Conservation (phyloP, 2,329 filamentous ascomycete species). For the Fusarium sp. region DNA sequence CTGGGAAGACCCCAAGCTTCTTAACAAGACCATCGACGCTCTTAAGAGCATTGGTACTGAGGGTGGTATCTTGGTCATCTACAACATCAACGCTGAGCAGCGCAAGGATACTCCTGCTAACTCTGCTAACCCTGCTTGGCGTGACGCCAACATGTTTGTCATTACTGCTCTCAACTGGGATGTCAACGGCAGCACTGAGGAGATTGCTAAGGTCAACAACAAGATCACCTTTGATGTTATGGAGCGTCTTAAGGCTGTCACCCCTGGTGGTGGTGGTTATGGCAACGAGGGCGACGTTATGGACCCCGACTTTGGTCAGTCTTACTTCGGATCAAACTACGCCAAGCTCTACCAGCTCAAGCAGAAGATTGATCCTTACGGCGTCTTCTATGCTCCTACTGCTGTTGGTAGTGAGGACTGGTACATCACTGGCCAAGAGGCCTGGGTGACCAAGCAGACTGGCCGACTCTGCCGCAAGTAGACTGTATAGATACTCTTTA, state of each 20-base stretch:
- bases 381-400: conserved; percentile 55
- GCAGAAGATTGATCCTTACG: conserved; percentile 54
- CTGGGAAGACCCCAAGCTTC: conserved; percentile 29
- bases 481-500: neutral
- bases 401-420: conserved; percentile 59
- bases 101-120: conserved; percentile 51
- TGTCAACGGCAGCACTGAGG: conserved; percentile 8
- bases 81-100: conserved; percentile 42
- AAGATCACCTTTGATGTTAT: conserved; percentile 40
- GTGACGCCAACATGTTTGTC: conserved; percentile 56
- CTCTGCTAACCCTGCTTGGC: conserved; percentile 60
- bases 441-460: conserved; percentile 38
- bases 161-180: conserved; percentile 49
- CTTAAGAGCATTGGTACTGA: conserved; percentile 27
- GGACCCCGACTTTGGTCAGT: conserved; percentile 55
- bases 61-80: conserved; percentile 29
- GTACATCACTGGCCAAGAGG: conserved; percentile 35
- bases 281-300: conserved; percentile 55
- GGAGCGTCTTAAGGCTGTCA: conserved; percentile 45
- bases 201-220: conserved; percentile 48
- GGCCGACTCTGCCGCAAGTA: conserved; percentile 40
- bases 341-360: conserved; percentile 54
- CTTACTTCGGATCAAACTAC: conserved; percentile 57
- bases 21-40: conserved; percentile 31
- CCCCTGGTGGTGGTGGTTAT: conserved; percentile 49